These are phyloP conservation scores for Pilaira anomala DNA, from an alignment of 192 early-diverging fungal genomes.

Conservation along the genomic window DNA sequence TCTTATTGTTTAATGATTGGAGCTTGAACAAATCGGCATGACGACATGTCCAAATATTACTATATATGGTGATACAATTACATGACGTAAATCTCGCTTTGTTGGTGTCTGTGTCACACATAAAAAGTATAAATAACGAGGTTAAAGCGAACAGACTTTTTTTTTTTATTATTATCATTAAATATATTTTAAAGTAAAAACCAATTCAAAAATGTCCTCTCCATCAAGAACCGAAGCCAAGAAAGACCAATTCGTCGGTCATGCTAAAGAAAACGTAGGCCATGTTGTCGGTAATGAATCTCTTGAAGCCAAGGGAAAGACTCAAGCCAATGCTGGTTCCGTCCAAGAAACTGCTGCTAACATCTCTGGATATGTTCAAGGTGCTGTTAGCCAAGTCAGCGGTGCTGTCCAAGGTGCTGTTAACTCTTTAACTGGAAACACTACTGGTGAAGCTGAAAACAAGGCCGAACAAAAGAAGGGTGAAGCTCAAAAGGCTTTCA, in stretches of 20 bases:
- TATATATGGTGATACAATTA: too few species aligned
- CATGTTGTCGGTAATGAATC: constrained; percentile 28
- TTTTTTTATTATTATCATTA: too few species aligned
- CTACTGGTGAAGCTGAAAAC: neutral
- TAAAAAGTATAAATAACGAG: too few species aligned
- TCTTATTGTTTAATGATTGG: too few species aligned
- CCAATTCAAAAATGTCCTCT: too few species aligned
- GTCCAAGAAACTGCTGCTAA: constrained; percentile 20
- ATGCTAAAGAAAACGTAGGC: constrained; percentile 38
- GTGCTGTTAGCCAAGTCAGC: constrained; percentile 20
- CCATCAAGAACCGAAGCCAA: constrained; percentile 26
- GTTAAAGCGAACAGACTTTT: too few species aligned
- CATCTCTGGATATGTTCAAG: constrained; percentile 26
- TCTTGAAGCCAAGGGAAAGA: constrained; percentile 30
- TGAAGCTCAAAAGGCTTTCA: constrained; percentile 10
- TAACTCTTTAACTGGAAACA: constrained; percentile 17
- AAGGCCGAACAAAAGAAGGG: constrained; percentile 23
- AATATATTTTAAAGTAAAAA: too few species aligned
- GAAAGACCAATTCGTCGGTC: constrained; percentile 32
- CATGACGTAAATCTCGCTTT: too few species aligned
- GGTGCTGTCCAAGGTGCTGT: constrained; percentile 33
- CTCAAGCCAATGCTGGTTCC: constrained; percentile 27
- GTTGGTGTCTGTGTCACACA: too few species aligned
- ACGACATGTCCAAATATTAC: too few species aligned
- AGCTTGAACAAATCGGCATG: too few species aligned